These are phyloP conservation scores for Wickerhamiella lipophila DNA, from an alignment of 805 yeast species.

Conservation along the genomic window DNA sequence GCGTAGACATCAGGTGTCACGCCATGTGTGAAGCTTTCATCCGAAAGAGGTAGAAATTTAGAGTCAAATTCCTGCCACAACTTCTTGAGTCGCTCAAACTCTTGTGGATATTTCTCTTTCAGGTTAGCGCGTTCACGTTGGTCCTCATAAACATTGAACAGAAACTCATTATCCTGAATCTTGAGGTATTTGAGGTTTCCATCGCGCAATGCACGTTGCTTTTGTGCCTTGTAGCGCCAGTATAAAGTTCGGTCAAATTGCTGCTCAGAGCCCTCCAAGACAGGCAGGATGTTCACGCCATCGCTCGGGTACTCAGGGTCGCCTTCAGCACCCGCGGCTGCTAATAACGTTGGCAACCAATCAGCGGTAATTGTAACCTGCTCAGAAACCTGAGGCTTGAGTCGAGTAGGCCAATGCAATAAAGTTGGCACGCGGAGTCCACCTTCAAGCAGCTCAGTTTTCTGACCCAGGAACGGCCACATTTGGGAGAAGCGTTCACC, in stretches of 20 bases:
- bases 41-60: conserved; percentile 3
- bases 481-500: conserved; percentile 54
- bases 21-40: conserved; percentile 7
- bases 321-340: conserved; percentile 37
- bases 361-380: conserved; percentile 49
- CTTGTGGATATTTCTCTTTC: conserved; percentile 29
- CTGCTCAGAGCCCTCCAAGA: conserved; percentile 29
- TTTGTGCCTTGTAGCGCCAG: conserved; percentile 20
- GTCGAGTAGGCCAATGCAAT: conserved; percentile 32
- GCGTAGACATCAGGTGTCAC: conserved; percentile 2
- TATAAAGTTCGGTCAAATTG: conserved; percentile 17
- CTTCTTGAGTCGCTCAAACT: conserved; percentile 32
- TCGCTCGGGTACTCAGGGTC: conserved; percentile 38
- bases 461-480: conserved; percentile 38
- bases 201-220: conserved; percentile 18
- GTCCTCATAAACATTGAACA: conserved; percentile 29
- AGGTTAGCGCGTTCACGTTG: conserved; percentile 43
- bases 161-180: conserved; percentile 17
- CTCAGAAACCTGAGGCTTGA: conserved; percentile 23
- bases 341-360: conserved; percentile 43
- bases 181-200: conserved; percentile 19
- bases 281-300: conserved; percentile 32
- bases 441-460: conserved; percentile 48
- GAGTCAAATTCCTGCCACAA: conserved; percentile 35
- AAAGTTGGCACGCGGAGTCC: conserved; percentile 48